Evolutionary conservation across 2,329 filamentous ascomycete genomes (phyloP), one percentile per base, ranked within the genome.

Genomic region (Cytospora piceicola): DNA sequence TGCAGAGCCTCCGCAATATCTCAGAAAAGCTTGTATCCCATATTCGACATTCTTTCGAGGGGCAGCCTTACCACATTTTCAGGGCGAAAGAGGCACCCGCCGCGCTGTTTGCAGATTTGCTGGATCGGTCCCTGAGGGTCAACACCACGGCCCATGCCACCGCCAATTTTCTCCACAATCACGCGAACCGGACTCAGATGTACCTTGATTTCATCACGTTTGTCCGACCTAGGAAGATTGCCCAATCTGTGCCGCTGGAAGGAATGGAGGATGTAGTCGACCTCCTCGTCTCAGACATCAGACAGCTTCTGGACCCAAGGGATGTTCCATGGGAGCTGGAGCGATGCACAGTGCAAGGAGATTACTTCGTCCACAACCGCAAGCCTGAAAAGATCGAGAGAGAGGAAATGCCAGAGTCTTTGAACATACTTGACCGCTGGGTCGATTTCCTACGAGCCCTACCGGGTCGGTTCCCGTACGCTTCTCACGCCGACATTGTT

Each of bases 141-240:
- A 99, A 99, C 74, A 85, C 95, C 66, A 93, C 94, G 24, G 95
- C 95, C 2, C 94, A 98, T 74, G 94, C 95, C 1, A 93, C 94
- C 1, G 94, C 94, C 27, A 96, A 95, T 69, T 93, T 97, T 85
- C 83, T 99, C 15, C 92, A 92, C 9, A 92, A 94, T 72, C 89
- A 93, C 22, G 91, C 92, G 55, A 96, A 96, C 75, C 88, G 95
- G 63, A 93, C 95, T 70, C 91, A 95, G 73, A 98, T 99, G 95
- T 97, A 95, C 81, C 82, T 90, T 59, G 95, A 99, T 74, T 97
- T 94, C 89, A 88, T 93, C 51, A 87, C 82, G 2, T 85, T 86
- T 79, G 85, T 90, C 34, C 81, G 85, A 30, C 80, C 85, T 12
- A 83, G 87, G 56, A 89, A 89, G 73, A 78, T 89, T 65, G 85